A percentile compares a stretch with the other conserved stretches of the same genome.
Evolutionary conservation across 176 grass and related monocot species (phyloP).

Genomic region (Cocos nucifera): DNA sequence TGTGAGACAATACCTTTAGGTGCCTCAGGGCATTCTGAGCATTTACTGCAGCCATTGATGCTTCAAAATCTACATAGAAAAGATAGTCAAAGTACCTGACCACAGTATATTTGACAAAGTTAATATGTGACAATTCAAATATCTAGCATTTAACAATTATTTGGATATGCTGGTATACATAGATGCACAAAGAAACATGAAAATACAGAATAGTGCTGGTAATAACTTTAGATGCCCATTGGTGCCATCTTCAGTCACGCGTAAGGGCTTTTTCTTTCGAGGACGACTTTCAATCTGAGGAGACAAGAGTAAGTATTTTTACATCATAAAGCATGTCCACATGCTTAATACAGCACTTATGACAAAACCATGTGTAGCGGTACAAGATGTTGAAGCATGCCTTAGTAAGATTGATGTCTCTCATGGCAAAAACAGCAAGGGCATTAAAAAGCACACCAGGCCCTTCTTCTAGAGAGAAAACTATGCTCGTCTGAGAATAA

Average conservation of each 20-base stretch:
- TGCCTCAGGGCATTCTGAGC: slow-evolving; percentile 72
- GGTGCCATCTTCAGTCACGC: slow-evolving; percentile 50
- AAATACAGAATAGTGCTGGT: slow-evolving; percentile 7
- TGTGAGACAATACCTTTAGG: slow-evolving; percentile 41
- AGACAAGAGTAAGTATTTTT: slow-evolving; percentile 4
- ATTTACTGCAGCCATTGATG: slow-evolving; percentile 76
- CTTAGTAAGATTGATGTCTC: slow-evolving; percentile 85
- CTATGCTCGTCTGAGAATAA: slow-evolving; percentile 61
- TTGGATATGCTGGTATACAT: no score
- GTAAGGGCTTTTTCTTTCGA: slow-evolving; percentile 51
- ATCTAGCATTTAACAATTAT: no score
- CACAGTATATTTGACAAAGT: background rate
- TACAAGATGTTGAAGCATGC: slow-evolving; percentile 18
- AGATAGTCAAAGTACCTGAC: slow-evolving; percentile 67
- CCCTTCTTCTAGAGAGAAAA: slow-evolving; percentile 92
- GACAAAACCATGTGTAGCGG: no score
- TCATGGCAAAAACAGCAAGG: slow-evolving; percentile 70
- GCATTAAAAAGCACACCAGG: slow-evolving; percentile 80
- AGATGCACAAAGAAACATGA: no score
- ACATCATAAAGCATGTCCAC: background rate
- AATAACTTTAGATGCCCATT: slow-evolving; percentile 48
- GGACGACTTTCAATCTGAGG: slow-evolving; percentile 84
- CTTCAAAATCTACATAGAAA: slow-evolving; percentile 89
- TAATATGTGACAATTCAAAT: no score
- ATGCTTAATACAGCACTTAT: no score